These are phyloP conservation scores for Cercis canadensis DNA, from an alignment of 306 rosid genomes.

Conservation along the genomic window DNA sequence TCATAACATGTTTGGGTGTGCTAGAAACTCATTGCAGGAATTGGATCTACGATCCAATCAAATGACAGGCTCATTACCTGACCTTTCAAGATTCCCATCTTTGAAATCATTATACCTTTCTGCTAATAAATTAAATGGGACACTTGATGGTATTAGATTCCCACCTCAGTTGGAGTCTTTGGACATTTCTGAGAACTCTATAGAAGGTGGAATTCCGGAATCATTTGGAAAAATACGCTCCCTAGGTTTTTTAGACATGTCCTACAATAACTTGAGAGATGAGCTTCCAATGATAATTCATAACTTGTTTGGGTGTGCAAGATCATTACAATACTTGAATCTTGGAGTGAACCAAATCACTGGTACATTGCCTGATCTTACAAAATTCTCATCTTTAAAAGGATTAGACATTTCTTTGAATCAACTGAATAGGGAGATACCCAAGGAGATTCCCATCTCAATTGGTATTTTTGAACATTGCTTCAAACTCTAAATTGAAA, in stretches of 20 bases:
- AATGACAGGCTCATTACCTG: conserved; percentile 13
- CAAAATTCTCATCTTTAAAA: conserved; percentile 2
- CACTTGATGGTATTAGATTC: no score
- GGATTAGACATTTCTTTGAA: not conserved
- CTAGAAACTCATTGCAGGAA: conserved; percentile 19
- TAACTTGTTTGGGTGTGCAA: no score
- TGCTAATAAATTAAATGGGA: not conserved
- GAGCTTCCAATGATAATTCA: no score
- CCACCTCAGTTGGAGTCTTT: no score
- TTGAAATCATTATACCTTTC: conserved; percentile 4
- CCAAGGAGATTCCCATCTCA: not conserved
- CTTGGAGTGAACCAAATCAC: not conserved
- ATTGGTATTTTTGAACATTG: not conserved
- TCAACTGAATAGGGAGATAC: conserved; percentile 19
- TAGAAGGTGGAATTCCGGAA: no score
- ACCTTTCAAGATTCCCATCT: conserved; percentile 21
- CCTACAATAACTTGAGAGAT: no score
- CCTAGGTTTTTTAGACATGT: no score
- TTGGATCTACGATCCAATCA: not conserved
- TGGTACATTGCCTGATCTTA: conserved; percentile 16
- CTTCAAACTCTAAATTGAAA: conserved; percentile 17
- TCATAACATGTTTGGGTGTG: conserved; percentile 33
- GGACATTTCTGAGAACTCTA: no score
- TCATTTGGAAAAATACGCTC: no score
- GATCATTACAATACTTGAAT: not conserved